Evolutionary conservation across 1,139 yeast genomes (phyloP), one percentile per base, ranked within the genome.

Genomic region (Hyphopichia fennica): DNA sequence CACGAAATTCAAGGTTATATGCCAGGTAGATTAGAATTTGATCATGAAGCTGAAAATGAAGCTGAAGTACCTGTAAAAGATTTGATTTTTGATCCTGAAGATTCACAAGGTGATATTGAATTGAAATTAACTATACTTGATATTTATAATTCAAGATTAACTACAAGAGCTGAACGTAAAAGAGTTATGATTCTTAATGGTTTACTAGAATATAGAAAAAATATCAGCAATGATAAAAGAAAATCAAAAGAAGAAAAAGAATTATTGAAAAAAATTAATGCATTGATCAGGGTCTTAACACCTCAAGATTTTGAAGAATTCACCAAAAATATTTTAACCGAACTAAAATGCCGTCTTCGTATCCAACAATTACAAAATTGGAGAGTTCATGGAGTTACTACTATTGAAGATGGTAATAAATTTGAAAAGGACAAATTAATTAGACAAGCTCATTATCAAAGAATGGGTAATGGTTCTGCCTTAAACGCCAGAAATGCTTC

Each of bases 11-110:
- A 93, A 63, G 98, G 97, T 3, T 93, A 84, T 61, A 93, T 95
- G 99, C 99, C 99, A 30, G 99, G 99, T 38, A 80, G 99, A 55
- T 72, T 93, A 49, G 99, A 93, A 62, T 93, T 93, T 63, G 99
- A 93, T 58, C 88, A 85, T 46, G 99, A 93, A 61, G 90, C 87
- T 33, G 99, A 95, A 60, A 93, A 93, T 57, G 99, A 93, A 41
- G 99, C 99, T 0, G 99, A 93, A 63, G 75, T 86, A 43, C 84
- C 95, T 0, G 89, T 93, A 31, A 95, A 93, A 60, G 99, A 95
- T 60, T 88, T 93, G 93, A 79, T 86, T 7, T 93, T 95, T 58
- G 98, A 93, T 55, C 89, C 95, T 0, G 98, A 93, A 49, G 99
- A 93, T 56, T 82, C 84, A 47, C 82, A 85, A 23, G 82, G 84